Conservation (phyloP, 192 early-diverging fungal species). For the Podila horticola region DNA sequence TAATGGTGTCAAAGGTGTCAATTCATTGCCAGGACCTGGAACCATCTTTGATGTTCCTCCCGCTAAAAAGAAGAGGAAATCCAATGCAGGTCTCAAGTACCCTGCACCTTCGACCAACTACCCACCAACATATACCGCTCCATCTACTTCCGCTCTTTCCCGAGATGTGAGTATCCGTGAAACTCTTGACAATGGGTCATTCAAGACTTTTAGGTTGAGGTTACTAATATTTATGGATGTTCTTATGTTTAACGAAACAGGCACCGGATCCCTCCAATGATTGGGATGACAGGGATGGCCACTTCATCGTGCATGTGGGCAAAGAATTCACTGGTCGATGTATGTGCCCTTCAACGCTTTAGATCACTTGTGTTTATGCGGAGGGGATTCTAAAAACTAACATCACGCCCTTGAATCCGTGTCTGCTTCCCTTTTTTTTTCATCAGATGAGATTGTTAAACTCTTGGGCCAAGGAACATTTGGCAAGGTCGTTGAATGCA, state of each 20-base stretch:
- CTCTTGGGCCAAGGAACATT: slow-evolving; percentile 97
- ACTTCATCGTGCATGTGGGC: slow-evolving; percentile 82
- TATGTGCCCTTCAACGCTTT: slow-evolving; percentile 43
- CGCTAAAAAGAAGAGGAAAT: slow-evolving; percentile 32
- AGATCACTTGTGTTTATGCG: slow-evolving; percentile 10
- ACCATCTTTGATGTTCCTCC: slow-evolving; percentile 9
- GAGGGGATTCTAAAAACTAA: no score
- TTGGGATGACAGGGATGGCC: slow-evolving; percentile 92
- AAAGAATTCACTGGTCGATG: slow-evolving; percentile 83
- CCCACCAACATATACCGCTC: slow-evolving; percentile 7
- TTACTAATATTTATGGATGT: background rate
- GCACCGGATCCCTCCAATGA: no score
- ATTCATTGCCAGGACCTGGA: background rate
- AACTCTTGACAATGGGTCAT: background rate
- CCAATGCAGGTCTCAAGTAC: slow-evolving; percentile 25
- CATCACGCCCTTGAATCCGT: background rate
- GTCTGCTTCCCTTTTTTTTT: slow-evolving; percentile 42
- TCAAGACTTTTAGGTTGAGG: background rate
- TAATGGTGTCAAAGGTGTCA: background rate
- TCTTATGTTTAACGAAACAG: no score
- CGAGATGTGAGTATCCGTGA: background rate
- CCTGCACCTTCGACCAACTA: slow-evolving; percentile 16
- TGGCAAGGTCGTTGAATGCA: slow-evolving; percentile 94
- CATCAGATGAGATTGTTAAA: slow-evolving; percentile 79
- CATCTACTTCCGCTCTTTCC: background rate